A percentile compares a stretch with the other conserved stretches of the same genome.
Evolutionary conservation across 257 asterid species (phyloP).

Genomic region (Primulina tabacum): DNA sequence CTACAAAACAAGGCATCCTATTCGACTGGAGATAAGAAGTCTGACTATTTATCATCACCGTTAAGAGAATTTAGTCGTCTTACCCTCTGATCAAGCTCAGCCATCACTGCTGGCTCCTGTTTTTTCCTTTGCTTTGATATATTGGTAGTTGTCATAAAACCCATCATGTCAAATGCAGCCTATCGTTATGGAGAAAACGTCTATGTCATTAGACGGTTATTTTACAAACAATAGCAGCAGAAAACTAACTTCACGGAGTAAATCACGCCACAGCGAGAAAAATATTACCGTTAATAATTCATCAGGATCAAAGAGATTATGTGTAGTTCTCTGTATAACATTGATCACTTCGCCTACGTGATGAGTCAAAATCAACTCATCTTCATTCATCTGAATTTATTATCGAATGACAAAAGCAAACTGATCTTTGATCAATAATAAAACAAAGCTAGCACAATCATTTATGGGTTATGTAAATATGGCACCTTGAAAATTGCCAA

Average conservation of each 20-base stretch:
- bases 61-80: constrained; percentile 55
- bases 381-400: constrained; percentile 80
- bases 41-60: constrained; percentile 36
- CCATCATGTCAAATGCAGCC: constrained; percentile 87
- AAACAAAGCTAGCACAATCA: not conserved
- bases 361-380: constrained; percentile 63
- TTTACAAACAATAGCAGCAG: constrained; percentile 3
- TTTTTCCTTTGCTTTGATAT: constrained; percentile 88
- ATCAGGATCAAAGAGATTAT: constrained; percentile 91
- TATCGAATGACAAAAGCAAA: not conserved
- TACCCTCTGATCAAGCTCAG: constrained; percentile 86
- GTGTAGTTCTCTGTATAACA: constrained; percentile 80
- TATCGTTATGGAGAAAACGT: constrained; percentile 19
- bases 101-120: constrained; percentile 96
- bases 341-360: constrained; percentile 94
- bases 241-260: not conserved
- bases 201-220: not conserved
- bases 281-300: constrained; percentile 66
- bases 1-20: not conserved
- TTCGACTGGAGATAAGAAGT: not conserved
- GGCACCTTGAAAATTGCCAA: constrained; percentile 85
- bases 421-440: constrained; percentile 6
- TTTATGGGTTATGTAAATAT: not conserved
- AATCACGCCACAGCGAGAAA: not conserved
- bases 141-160: constrained; percentile 69